Evolutionary conservation across 2,329 filamentous ascomycete genomes (phyloP).

Genomic region (Thermothelomyces thermophilus): DNA sequence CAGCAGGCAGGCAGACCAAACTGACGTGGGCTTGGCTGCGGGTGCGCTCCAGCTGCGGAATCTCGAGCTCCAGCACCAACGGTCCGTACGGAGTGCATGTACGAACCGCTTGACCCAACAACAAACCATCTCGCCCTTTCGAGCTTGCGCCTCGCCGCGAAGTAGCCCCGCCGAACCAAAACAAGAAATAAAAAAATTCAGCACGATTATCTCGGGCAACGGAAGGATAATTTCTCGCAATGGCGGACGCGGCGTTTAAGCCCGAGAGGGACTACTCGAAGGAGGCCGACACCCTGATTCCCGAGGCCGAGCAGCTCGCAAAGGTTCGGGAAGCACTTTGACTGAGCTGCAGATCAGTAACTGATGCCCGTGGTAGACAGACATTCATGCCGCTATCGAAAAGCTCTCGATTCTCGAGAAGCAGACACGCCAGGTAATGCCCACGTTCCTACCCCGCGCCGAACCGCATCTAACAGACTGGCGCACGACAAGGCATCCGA

Average conservation of each 20-base stretch:
- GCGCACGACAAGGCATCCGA: conserved; percentile 66
- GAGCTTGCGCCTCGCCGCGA: not conserved
- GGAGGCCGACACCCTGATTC: conserved; percentile 86
- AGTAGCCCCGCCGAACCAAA: not conserved
- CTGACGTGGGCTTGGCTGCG: conserved; percentile 21
- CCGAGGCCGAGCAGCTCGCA: conserved; percentile 83
- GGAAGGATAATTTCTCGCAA: conserved; percentile 36
- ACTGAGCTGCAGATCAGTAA: not conserved
- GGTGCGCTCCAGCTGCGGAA: not conserved
- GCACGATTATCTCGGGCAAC: not conserved
- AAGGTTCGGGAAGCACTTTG: conserved; percentile 53
- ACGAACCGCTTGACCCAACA: not conserved
- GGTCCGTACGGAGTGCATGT: not conserved
- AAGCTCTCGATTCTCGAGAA: conserved; percentile 91
- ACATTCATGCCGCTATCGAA: conserved; percentile 83
- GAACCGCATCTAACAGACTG: not conserved
- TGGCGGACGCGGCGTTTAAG: conserved; percentile 81
- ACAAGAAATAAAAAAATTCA: too few relatives aligned
- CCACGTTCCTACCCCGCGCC: not conserved
- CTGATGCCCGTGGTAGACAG: conserved; percentile 44
- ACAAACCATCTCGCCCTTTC: not conserved
- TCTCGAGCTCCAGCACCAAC: not conserved
- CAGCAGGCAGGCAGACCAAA: conserved; percentile 17
- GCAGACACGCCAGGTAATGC: conserved; percentile 81
- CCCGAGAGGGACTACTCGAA: conserved; percentile 99